Conservation (phyloP, 805 yeast species). For the Candida ficus region DNA sequence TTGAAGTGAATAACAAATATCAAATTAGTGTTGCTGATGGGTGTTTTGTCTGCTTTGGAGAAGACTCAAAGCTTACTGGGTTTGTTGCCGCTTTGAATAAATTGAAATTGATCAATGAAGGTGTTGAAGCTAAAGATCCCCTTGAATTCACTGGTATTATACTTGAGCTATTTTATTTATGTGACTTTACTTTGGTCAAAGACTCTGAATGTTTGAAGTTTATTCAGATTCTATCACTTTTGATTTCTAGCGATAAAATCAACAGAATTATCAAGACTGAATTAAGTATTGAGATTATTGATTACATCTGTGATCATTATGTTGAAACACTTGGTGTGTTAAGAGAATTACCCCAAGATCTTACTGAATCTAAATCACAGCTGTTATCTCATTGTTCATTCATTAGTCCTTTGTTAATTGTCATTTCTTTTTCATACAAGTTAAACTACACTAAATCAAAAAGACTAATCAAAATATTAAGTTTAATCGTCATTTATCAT, state of each 20-base stretch:
- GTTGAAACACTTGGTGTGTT: conserved; percentile 12
- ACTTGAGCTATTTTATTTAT: not conserved
- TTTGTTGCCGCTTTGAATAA: conserved; percentile 10
- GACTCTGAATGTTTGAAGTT: conserved; percentile 2
- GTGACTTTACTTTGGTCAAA: conserved; percentile 1
- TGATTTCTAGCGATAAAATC: conserved; percentile 14
- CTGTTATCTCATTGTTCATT: conserved; percentile 15
- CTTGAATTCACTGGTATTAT: not conserved
- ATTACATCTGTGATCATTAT: conserved; percentile 10
- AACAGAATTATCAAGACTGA: conserved; percentile 15
- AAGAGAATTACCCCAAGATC: conserved; percentile 1
- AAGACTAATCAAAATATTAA: conserved; percentile 14
- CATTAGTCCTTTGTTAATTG: conserved; percentile 21
- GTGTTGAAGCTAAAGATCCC: conserved; percentile 1
- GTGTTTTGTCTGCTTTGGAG: not conserved
- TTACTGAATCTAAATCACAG: not conserved
- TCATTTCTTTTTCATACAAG: conserved; percentile 21
- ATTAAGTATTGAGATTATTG: conserved; percentile 10
- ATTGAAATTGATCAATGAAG: conserved; percentile 8
- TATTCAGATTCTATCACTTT: conserved; percentile 11
- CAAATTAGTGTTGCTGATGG: not conserved
- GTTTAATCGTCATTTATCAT: conserved; percentile 14
- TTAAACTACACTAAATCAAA: conserved; percentile 11
- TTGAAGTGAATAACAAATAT: not conserved
- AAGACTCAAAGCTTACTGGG: not conserved